Base-by-base conservation (phyloP, 768 basidiomycete species). In the Collybiopsis luxurians region DNA sequence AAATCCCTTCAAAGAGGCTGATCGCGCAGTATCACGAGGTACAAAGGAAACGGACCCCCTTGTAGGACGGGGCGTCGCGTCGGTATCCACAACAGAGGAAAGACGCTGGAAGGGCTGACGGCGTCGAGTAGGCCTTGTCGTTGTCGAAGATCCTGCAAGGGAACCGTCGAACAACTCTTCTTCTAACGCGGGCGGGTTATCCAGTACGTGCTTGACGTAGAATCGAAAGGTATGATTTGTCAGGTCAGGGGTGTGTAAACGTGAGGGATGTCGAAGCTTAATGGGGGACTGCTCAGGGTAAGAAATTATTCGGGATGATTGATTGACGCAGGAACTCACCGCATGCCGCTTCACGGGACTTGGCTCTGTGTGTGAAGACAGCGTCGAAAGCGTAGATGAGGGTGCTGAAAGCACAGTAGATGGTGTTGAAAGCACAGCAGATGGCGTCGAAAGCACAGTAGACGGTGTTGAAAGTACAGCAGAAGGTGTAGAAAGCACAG, bases 201-300 rank as follows among this genome's bases (percentile, higher is more conserved):
- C 83, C 86, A 92, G 87, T 68, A 84, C 92, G 61, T 91, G 86
- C 61, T 89, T 90, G 58, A 92, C 61, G 62, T 92, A 90, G 38
- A 89, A 79, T 11, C 86, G 79, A 66, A 92, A 89, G 0, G 84
- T 87, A 58, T 86, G 86, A 2, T 75, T 79, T 2, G 83, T 91
- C 26, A 92, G 80, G 55, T 91, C 87, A 19, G 76, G 75, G 0
- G 83, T 79, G 55, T 79, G 86, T 26, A 92, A 71, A 39, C 86
- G 79, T 0, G 85, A 84, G 1, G 90, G 90, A 67, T 92, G 89
- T 44, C 88, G 86, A 44, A 92, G 73, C 64, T 81, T 84, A 4
- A 75, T 65, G 19, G 71, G 73, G 3, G 61, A 69, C 69, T 49
- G 49, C 17, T 17, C 24, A 17, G 44, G 12, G 23, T 5, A 28